Evolutionary conservation across 768 basidiomycete genomes (phyloP), one percentile per base, ranked within the genome.

Genomic region (Hygrocybe coccinea): DNA sequence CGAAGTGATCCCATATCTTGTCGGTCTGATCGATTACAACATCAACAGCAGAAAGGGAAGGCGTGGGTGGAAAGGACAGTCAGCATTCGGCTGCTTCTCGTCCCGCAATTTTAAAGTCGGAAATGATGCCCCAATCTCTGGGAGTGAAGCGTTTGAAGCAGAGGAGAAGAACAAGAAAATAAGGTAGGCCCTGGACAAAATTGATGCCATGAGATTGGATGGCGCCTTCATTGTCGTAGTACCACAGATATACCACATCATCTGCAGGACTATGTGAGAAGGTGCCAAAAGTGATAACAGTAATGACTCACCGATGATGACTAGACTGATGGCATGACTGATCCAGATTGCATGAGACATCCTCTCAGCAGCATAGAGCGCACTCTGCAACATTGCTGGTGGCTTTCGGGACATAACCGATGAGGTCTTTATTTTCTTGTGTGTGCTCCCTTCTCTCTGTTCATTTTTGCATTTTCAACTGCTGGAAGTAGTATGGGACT

Each of bases 111-210:
- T 56, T 44, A 14, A 52, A 36, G 21, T 36, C 47, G 7, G 50
- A 15, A 8, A 44, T 51, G 35, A 64, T 52, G 12, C 68, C 68
- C 66, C 65, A 67, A 35, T 67, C 56, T 52, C 56, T 50, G 8
- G 57, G 36, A 1, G 24, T 46, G 54, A 68, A 68, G 3, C 65
- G 61, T 58, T 68, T 63, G 38, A 67, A 64, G 29, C 47, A 36
- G 38, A 67, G 35, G 25, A 69, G 60, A 11, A 69, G 63, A 24
- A 69, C 56, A 10, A 67, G 55, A 45, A 66, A 61, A 24, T 60
- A 57, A 22, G 67, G 68, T 34, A 64, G 61, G 33, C 67, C 58
- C 14, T 54, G 46, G 19, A 68, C 55, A 54, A 68, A 62, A 48
- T 60, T 61, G 12, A 69, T 59, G n/a, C 62, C 65, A 11, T 54